These are phyloP conservation scores for Penicillium sp. DNA, from an alignment of 2,329 filamentous ascomycete genomes.

Conservation along the genomic window DNA sequence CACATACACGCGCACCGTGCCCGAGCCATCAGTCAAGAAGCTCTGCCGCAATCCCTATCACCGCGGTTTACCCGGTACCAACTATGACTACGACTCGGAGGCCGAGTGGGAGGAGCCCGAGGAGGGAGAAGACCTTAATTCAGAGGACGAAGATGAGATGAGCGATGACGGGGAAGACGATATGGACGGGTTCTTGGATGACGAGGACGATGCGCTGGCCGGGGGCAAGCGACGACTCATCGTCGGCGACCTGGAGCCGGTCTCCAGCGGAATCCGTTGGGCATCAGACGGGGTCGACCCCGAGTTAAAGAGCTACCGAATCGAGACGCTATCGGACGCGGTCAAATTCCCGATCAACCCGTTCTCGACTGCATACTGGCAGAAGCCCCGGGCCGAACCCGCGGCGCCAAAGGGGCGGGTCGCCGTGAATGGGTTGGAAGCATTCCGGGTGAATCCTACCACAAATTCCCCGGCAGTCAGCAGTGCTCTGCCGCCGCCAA, in stretches of 20 bases:
- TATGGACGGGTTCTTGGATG: constrained; percentile 86
- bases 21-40: constrained; percentile 40
- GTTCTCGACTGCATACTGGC: constrained; percentile 81
- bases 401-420: constrained; percentile 16
- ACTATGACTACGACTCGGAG: constrained; percentile 67
- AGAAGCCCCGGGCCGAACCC: constrained; percentile 31
- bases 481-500: constrained; percentile 11
- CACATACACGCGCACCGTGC: constrained; percentile 55
- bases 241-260: constrained; percentile 69
- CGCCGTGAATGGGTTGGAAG: constrained; percentile 17
- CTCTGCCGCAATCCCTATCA: constrained; percentile 56
- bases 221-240: constrained; percentile 57
- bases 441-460: constrained; percentile 19
- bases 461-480: constrained; percentile 11
- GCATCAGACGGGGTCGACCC: constrained; percentile 56
- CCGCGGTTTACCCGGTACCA: constrained; percentile 52
- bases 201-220: constrained; percentile 68
- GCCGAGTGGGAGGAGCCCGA: constrained; percentile 66
- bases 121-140: constrained; percentile 68
- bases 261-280: constrained; percentile 80
- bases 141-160: constrained; percentile 62
- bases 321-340: constrained; percentile 68
- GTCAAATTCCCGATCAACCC: constrained; percentile 70
- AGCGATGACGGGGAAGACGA: constrained; percentile 72
- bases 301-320: constrained; percentile 60